phyloP scores from a whole-genome alignment of 768 basidiomycete species.

The Russula compacta region DNA sequence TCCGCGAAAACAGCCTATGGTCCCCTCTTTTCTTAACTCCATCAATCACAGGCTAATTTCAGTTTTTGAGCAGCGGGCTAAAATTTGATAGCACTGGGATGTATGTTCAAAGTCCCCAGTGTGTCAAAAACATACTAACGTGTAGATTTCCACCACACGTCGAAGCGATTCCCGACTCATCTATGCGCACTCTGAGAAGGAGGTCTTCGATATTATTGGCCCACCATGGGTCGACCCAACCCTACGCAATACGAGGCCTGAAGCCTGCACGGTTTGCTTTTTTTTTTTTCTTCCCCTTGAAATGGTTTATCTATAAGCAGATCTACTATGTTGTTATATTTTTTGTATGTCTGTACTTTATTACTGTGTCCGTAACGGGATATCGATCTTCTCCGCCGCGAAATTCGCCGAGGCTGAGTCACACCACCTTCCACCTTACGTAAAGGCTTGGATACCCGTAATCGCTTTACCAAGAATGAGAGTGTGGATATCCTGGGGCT shows the following conservation, averaged over 20 bases:
- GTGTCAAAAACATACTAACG: not conserved
- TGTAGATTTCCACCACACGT: slow-evolving; percentile 38
- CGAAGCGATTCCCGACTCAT: slow-evolving; percentile 53
- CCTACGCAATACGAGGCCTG: slow-evolving; percentile 60
- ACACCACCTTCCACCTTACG: slow-evolving; percentile 19
- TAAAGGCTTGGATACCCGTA: slow-evolving; percentile 83
- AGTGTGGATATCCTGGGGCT: slow-evolving; percentile 69
- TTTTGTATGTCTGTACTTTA: not conserved
- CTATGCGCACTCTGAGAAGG: slow-evolving; percentile 54
- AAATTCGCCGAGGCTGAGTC: not conserved
- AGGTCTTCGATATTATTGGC: slow-evolving; percentile 64
- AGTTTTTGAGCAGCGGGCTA: slow-evolving; percentile 41
- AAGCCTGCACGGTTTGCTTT: slow-evolving; percentile 26
- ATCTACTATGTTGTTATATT: not conserved
- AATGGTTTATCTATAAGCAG: slow-evolving; percentile 3
- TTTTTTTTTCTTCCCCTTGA: no score
- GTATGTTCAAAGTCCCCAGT: not conserved
- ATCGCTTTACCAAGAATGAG: slow-evolving; percentile 91
- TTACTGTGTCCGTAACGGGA: not conserved
- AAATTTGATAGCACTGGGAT: slow-evolving; percentile 62
- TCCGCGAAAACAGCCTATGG: slow-evolving; percentile 59
- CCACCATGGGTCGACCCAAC: slow-evolving; percentile 63
- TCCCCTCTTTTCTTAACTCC: not conserved
- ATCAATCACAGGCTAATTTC: not conserved
- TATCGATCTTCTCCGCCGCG: not conserved